Base-by-base conservation (phyloP, 495 filamentous ascomycete species). In the Aspergillus affinis region DNA sequence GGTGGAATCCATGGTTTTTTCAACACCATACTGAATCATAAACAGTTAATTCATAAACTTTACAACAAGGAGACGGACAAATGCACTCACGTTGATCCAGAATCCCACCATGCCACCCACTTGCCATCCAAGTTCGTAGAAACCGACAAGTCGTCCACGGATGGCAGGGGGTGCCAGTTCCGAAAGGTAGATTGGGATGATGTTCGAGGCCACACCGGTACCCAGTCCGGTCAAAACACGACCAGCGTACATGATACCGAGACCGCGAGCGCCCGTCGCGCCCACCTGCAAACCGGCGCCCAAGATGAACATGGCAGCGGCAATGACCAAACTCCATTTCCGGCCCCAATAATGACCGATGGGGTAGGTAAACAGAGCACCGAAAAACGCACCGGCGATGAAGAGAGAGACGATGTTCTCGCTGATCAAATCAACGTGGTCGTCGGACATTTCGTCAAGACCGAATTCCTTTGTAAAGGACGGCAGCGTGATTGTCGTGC, bases 161-260 rank as follows among this genome's bases (percentile, higher is more conserved):
- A 90, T 90, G 59, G 90, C 87, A 60, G 89, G 88, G 18, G 88
- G 90, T 6, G 90, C 83, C 56, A 93, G 82, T 70, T 94, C 90
- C 41, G 90, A 83, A 57, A 90, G 86, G 65, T 93, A 93, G 21
- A 92, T 86, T 6, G 90, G 90, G 32, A 90, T 88, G 51, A 91
- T 77, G 17, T 88, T 82, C 4, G 89, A 91, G 13, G 84, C 85
- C 54, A 91, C 89, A 60, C 90, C 90, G 58, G 91, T 85, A 57
- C 86, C 88, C 48, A 94, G 61, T 53, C 90, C 90, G 58, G 84
- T 80, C 46, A 93, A 76, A 49, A 90, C 82, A 63, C 90, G 85
- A 8, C 90, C 90, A 59, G 75, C 81, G 83, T 87, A 82, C 62
- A 89, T 84, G 44, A 87, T 77, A 1, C 81, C 84, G 8, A 91